Evolutionary conservation across 257 asterid genomes (phyloP).

Genomic region (Solanum lycopersicoides): DNA sequence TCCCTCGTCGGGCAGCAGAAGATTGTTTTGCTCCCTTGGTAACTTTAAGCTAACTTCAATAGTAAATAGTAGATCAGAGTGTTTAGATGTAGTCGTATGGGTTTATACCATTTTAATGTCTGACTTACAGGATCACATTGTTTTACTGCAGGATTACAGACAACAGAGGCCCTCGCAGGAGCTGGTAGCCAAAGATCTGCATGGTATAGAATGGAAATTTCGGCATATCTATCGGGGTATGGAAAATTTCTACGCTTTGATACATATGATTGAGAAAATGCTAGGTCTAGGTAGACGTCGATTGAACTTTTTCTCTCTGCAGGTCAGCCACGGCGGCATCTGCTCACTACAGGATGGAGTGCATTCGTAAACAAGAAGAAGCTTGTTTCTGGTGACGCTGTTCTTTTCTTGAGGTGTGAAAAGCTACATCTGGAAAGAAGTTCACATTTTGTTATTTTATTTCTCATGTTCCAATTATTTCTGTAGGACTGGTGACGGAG

Average conservation of each 20-base stretch:
- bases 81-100: not conserved
- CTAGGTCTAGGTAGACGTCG: not conserved
- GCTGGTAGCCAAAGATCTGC: conserved; percentile 90
- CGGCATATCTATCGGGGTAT: conserved; percentile 93
- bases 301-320: conserved; percentile 2
- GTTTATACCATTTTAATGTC: not conserved
- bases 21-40: conserved; percentile 98
- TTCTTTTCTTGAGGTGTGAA: conserved; percentile 75
- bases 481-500: conserved; percentile 92
- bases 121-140: not conserved
- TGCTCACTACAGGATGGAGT: conserved; percentile 98
- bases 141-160: conserved; percentile 53
- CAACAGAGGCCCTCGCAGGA: conserved; percentile 98
- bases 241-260: not conserved
- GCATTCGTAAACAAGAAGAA: conserved; percentile 93
- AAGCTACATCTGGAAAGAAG: not conserved
- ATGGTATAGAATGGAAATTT: conserved; percentile 86
- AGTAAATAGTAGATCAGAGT: not conserved
- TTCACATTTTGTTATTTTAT: not conserved
- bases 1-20: conserved; percentile 98
- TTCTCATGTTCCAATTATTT: not conserved
- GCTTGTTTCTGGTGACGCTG: conserved; percentile 93
- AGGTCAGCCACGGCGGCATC: conserved; percentile 99
- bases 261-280: not conserved
- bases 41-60: not conserved